Conservation (phyloP, 805 yeast genomes). For the Jamesozyma jinghongensis region DNA sequence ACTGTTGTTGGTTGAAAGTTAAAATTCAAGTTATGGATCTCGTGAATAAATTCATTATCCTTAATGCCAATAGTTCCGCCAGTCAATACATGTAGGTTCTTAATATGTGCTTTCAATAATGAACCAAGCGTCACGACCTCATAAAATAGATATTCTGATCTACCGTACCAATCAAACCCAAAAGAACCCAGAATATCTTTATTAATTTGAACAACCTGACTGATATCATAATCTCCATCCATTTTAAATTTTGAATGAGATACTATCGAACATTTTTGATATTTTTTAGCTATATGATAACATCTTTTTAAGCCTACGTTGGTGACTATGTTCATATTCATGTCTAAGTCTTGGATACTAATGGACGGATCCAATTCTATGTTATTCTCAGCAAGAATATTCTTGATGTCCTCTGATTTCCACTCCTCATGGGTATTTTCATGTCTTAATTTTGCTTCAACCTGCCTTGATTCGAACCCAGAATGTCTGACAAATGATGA, state of each 20-base stretch:
- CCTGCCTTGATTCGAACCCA: background rate
- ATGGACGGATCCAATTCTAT: background rate
- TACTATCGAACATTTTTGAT: constrained; percentile 7
- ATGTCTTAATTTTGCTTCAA: background rate
- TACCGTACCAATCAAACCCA: constrained; percentile 17
- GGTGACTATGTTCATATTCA: constrained; percentile 7
- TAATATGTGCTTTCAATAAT: background rate
- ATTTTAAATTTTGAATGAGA: background rate
- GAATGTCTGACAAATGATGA: background rate
- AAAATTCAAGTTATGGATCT: constrained; percentile 1
- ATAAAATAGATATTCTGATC: constrained; percentile 17
- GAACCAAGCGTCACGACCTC: constrained; percentile 7
- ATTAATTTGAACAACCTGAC: constrained; percentile 2
- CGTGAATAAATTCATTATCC: no score
- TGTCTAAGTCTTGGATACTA: background rate
- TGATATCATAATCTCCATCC: no score
- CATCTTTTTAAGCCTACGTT: constrained; percentile 16
- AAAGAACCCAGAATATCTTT: constrained; percentile 19
- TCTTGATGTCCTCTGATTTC: background rate
- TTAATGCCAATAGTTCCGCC: background rate
- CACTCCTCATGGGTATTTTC: background rate
- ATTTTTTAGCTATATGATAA: constrained; percentile 12
- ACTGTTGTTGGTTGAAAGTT: background rate
- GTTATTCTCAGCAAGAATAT: background rate
- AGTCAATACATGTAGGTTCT: background rate